These are phyloP conservation scores for Lepidium aucheri DNA, from an alignment of 345 rosid species.

Conservation along the genomic window DNA sequence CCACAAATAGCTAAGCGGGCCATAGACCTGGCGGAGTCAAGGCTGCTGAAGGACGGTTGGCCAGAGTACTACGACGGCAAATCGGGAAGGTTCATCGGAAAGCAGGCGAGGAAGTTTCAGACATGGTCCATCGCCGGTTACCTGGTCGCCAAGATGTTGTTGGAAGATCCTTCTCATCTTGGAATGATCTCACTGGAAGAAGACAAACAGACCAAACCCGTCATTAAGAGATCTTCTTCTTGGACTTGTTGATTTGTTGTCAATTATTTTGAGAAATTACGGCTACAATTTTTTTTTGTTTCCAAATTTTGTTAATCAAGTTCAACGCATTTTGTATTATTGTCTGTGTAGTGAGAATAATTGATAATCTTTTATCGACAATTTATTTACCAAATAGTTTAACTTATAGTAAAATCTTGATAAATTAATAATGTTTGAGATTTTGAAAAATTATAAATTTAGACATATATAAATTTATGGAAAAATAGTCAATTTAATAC, in stretches of 20 bases:
- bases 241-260: conserved; percentile 34
- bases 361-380: background rate
- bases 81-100: conserved; percentile 43
- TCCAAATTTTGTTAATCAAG: background rate
- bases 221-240: conserved; percentile 53
- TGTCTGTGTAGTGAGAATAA: background rate
- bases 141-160: conserved; percentile 61
- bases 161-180: conserved; percentile 61
- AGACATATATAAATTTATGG: too few relatives aligned
- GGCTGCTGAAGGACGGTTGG: conserved; percentile 54
- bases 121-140: conserved; percentile 67
- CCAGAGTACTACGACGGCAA: conserved; percentile 69
- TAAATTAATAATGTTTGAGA: too few relatives aligned
- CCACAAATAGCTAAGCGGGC: conserved; percentile 61
- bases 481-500: too few relatives aligned
- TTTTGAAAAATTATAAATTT: too few relatives aligned
- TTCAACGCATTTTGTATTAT: background rate
- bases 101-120: conserved; percentile 63
- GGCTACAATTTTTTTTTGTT: conserved; percentile 6
- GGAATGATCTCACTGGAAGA: conserved; percentile 63
- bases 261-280: background rate
- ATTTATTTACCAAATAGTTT: background rate
- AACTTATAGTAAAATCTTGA: too few relatives aligned
- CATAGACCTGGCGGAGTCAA: conserved; percentile 43
- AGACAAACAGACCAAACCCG: conserved; percentile 53